Conservation (phyloP, 2,329 filamentous ascomycete genomes). For the Diaporthe sp. region DNA sequence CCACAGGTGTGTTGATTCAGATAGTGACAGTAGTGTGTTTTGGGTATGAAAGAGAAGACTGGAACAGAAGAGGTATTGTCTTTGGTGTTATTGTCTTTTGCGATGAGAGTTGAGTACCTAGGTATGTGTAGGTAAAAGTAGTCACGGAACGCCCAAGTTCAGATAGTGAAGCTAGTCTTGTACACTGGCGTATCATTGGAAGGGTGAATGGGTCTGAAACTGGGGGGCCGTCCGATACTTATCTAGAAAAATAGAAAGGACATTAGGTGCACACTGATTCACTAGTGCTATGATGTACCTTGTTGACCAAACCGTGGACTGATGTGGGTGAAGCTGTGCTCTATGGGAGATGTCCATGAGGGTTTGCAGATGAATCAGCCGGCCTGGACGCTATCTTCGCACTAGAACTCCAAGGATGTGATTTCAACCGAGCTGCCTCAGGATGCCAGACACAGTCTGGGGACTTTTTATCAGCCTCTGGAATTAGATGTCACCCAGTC, state of each 20-base stretch:
- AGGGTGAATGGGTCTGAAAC: too few species aligned
- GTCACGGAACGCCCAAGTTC: background rate
- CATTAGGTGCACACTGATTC: background rate
- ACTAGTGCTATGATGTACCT: too few species aligned
- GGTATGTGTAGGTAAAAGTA: background rate
- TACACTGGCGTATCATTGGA: background rate
- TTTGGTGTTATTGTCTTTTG: background rate
- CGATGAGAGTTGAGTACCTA: background rate
- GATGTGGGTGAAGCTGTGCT: background rate
- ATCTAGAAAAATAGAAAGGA: background rate
- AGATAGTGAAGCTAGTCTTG: background rate
- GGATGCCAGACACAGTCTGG: background rate
- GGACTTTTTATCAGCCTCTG: background rate
- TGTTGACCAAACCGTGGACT: background rate
- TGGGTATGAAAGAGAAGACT: too few species aligned
- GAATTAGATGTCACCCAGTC: background rate
- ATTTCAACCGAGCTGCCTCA: background rate
- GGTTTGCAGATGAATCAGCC: background rate
- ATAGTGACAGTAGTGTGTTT: background rate
- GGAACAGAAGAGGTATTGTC: too few species aligned
- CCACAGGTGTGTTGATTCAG: too few species aligned
- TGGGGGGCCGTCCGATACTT: background rate
- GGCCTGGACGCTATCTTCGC: background rate
- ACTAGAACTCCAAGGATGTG: background rate
- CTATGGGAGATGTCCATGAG: background rate